These are phyloP conservation scores for Dipteronia sinensis DNA, from an alignment of 345 rosid species.

Conservation along the genomic window DNA sequence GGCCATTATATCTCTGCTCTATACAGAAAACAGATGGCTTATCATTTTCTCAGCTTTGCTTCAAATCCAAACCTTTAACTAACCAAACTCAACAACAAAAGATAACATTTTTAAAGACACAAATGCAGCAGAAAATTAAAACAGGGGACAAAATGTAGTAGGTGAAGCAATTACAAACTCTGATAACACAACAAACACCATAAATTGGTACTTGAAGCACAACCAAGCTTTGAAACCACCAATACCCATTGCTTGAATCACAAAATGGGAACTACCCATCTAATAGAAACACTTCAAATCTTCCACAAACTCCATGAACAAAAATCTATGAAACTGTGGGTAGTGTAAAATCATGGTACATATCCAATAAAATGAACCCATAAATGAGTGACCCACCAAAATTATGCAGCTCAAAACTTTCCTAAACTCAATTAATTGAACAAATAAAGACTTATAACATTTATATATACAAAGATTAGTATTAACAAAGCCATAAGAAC, in stretches of 20 bases:
- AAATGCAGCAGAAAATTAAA: slow-evolving; percentile 20
- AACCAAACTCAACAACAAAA: slow-evolving; percentile 38
- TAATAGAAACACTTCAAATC: slow-evolving; percentile 8
- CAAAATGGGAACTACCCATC: slow-evolving; percentile 18
- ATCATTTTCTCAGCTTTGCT: no score
- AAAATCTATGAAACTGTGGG: slow-evolving; percentile 40
- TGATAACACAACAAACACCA: not conserved
- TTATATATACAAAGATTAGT: no score
- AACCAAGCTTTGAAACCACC: slow-evolving; percentile 15
- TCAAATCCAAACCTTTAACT: slow-evolving; percentile 46
- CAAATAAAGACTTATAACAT: no score
- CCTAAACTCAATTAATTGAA: no score
- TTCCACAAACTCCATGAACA: slow-evolving; percentile 1
- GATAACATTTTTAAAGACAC: slow-evolving; percentile 13
- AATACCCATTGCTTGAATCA: slow-evolving; percentile 26
- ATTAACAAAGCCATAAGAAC: no score
- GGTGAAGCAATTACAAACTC: slow-evolving; percentile 11
- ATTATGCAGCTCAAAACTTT: no score
- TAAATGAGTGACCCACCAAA: no score
- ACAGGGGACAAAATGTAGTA: not conserved
- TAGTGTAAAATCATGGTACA: not conserved
- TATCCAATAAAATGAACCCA: no score
- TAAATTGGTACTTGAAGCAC: slow-evolving; percentile 1
- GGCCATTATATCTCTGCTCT: no score
- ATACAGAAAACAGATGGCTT: slow-evolving; percentile 35